Conservation (phyloP, 202 grass and related monocot genomes). For the Sporobolus alterniflorus region DNA sequence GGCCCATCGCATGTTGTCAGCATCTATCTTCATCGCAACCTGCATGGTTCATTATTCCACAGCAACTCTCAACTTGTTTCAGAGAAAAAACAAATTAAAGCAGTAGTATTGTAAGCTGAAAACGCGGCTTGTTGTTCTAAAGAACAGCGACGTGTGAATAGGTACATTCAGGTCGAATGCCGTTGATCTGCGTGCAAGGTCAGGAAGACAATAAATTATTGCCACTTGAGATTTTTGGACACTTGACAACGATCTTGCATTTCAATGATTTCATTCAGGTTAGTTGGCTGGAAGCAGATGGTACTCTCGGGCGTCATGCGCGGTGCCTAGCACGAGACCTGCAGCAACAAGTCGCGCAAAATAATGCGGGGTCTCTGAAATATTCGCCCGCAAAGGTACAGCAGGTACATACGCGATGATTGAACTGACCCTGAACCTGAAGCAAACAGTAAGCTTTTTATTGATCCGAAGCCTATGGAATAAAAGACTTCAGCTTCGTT, state of each 20-base stretch:
- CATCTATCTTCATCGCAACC: no score
- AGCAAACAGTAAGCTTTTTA: neutral
- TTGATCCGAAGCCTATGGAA: neutral
- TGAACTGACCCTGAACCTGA: neutral
- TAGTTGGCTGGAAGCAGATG: no score
- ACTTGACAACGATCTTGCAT: neutral
- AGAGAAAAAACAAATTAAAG: no score
- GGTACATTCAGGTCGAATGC: neutral
- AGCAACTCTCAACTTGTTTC: no score
- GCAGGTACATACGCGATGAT: neutral
- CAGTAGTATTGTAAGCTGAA: no score
- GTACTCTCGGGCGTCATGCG: neutral
- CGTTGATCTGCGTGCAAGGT: constrained; percentile 9
- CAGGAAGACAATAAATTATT: neutral
- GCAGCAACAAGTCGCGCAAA: neutral
- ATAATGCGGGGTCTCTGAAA: neutral
- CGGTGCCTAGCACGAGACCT: neutral
- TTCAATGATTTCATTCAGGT: neutral
- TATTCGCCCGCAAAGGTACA: neutral
- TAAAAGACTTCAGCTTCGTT: neutral
- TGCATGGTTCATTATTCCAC: no score
- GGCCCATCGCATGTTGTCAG: no score
- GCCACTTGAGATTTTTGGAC: neutral
- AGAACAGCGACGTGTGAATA: no score
- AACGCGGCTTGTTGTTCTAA: no score